Evolutionary conservation across 2,329 filamentous ascomycete genomes (phyloP).

Genomic region (Chaetomium olivaceum): DNA sequence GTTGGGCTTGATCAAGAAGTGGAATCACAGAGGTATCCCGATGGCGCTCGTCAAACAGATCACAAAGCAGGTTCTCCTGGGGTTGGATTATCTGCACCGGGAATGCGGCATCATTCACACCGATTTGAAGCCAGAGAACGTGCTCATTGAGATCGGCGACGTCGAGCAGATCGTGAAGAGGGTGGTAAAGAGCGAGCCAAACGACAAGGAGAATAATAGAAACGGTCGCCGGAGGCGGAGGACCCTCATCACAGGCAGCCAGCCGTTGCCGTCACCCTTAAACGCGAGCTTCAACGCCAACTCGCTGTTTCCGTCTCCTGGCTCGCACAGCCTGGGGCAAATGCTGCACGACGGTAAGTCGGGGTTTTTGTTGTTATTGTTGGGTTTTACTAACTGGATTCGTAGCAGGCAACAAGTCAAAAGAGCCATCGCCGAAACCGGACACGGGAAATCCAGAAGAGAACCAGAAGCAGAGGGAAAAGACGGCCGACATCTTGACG

Average conservation of each 20-base stretch:
- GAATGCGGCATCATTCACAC: constrained; percentile 99
- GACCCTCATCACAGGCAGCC: constrained; percentile 94
- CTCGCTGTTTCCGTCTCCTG: constrained; percentile 66
- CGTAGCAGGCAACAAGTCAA: constrained; percentile 40
- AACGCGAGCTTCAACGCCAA: constrained; percentile 85
- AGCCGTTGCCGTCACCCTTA: constrained; percentile 90
- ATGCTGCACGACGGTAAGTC: constrained; percentile 75
- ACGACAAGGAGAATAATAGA: constrained; percentile 82
- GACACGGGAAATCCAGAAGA: constrained; percentile 48
- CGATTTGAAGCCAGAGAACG: constrained; percentile 95
- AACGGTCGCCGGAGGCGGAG: constrained; percentile 87
- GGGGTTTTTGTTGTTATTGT: no score
- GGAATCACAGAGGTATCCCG: constrained; percentile 96
- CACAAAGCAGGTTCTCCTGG: constrained; percentile 94
- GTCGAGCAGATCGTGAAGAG: constrained; percentile 98
- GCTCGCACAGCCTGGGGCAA: constrained; percentile 77
- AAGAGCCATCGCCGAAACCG: constrained; percentile 51
- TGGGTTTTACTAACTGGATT: not conserved
- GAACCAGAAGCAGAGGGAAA: constrained; percentile 81
- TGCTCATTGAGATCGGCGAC: constrained; percentile 97
- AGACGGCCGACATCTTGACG: constrained; percentile 87
- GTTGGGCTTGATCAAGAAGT: constrained; percentile 92
- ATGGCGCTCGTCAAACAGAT: constrained; percentile 98
- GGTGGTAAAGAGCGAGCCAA: constrained; percentile 78
- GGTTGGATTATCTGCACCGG: constrained; percentile 92